Evolutionary conservation across 805 yeast species (phyloP).

Genomic region (Zygotorulaspora sp.): DNA sequence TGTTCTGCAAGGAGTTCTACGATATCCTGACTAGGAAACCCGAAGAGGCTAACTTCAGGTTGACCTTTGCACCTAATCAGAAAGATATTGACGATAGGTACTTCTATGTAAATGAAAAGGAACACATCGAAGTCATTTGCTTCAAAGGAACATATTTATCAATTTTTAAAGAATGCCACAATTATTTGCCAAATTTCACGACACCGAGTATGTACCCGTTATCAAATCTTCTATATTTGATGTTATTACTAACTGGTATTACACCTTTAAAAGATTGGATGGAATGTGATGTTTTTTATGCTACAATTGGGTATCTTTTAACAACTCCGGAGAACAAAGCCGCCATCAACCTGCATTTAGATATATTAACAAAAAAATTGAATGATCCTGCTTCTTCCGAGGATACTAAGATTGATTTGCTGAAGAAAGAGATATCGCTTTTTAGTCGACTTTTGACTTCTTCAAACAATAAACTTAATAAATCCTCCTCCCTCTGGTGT

Average conservation of each 20-base stretch:
- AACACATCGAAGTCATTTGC: conserved; percentile 33
- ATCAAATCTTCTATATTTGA: too few species aligned
- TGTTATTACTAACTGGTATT: too few species aligned
- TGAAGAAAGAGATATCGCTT: conserved; percentile 20
- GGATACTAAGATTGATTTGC: neutral
- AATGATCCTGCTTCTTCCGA: neutral
- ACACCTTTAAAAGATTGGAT: too few species aligned
- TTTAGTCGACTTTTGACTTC: conserved; percentile 31
- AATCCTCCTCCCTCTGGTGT: conserved; percentile 40
- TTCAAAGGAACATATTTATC: conserved; percentile 30
- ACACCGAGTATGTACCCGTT: neutral
- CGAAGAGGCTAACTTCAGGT: conserved; percentile 3
- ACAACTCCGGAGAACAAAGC: conserved; percentile 38
- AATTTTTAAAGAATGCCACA: conserved; percentile 35
- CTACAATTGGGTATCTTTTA: conserved; percentile 35
- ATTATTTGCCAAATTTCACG: conserved; percentile 14
- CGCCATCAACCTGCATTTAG: conserved; percentile 31
- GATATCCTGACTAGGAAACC: conserved; percentile 9
- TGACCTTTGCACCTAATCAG: conserved; percentile 23
- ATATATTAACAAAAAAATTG: conserved; percentile 19
- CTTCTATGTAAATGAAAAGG: conserved; percentile 10
- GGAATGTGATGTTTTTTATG: conserved; percentile 21
- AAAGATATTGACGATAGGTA: conserved; percentile 9
- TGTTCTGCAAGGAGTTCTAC: conserved; percentile 18
- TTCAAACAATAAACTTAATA: conserved; percentile 35